These are phyloP conservation scores for Nepenthes mirabilis DNA, from an alignment of 148 eudicot species.

Conservation along the genomic window DNA sequence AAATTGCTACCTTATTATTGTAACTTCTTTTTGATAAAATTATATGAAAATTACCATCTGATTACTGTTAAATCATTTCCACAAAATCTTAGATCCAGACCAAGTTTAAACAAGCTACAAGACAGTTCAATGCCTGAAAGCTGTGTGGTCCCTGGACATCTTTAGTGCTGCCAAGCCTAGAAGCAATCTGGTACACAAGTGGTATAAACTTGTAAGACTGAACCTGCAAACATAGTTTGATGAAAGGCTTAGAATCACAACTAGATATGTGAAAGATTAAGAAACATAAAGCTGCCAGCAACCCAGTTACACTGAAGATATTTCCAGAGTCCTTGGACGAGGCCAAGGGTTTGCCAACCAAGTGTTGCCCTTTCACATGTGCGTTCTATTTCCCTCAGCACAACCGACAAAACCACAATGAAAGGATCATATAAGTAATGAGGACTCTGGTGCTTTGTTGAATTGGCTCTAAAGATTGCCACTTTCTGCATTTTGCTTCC, in stretches of 20 bases:
- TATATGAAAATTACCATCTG: too few species aligned
- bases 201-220: conserved; percentile 93
- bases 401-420: too few species aligned
- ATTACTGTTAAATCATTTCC: not conserved
- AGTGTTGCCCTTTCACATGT: not conserved
- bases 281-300: not conserved
- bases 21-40: too few species aligned
- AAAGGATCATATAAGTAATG: too few species aligned
- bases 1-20: too few species aligned
- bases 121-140: conserved; percentile 52
- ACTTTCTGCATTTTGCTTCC: too few species aligned
- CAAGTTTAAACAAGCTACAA: not conserved
- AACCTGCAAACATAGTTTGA: conserved; percentile 35
- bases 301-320: too few species aligned
- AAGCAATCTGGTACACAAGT: conserved; percentile 96
- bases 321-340: too few species aligned
- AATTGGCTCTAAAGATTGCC: too few species aligned
- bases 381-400: too few species aligned
- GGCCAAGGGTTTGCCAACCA: too few species aligned
- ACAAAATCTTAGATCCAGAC: not conserved
- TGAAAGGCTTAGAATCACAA: not conserved
- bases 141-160: conserved; percentile 59
- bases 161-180: conserved; percentile 75
- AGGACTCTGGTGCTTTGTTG: too few species aligned
- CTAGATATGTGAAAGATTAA: not conserved